phyloP scores from a whole-genome alignment of 176 grass and related monocot genomes.

The Dendrocalamus sinicus region DNA sequence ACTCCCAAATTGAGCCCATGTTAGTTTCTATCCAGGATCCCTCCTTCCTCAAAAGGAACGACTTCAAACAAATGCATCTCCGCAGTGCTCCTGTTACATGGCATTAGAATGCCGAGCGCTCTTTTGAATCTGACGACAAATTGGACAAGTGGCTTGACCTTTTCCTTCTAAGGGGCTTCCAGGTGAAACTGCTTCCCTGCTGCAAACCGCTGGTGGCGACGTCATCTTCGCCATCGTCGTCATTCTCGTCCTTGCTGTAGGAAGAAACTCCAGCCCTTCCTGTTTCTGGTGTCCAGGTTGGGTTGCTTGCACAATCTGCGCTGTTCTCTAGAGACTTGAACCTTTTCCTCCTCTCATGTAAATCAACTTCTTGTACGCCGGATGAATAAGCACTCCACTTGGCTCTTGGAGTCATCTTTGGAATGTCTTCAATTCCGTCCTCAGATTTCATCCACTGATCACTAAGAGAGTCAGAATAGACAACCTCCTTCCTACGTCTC shows the following conservation, averaged over 20 bases:
- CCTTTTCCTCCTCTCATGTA: conserved; percentile 38
- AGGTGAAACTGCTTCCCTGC: conserved; percentile 62
- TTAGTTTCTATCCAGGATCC: conserved; percentile 10
- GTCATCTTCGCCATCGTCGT: conserved; percentile 51
- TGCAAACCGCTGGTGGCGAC: conserved; percentile 59
- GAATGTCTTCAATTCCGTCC: conserved; percentile 71
- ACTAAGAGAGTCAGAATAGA: conserved; percentile 81
- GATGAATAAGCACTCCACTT: conserved; percentile 58
- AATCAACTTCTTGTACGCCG: conserved; percentile 46
- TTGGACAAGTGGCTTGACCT: conserved; percentile 69
- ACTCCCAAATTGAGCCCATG: conserved; percentile 1
- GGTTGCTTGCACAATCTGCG: conserved; percentile 43
- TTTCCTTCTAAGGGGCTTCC: conserved; percentile 87
- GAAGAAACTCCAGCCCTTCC: conserved; percentile 51
- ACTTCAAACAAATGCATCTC: background rate
- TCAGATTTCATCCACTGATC: conserved; percentile 96
- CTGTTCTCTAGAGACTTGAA: conserved; percentile 48
- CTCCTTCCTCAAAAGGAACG: background rate
- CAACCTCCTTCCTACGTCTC: conserved; percentile 88
- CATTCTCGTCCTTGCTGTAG: conserved; percentile 67
- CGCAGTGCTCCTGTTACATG: background rate
- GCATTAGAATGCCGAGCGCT: conserved; percentile 47
- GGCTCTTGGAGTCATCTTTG: conserved; percentile 64
- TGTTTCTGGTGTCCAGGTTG: conserved; percentile 52
- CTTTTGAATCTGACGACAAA: conserved; percentile 54